Conservation (phyloP, 2,329 filamentous ascomycete genomes). For the Alternaria sp. region DNA sequence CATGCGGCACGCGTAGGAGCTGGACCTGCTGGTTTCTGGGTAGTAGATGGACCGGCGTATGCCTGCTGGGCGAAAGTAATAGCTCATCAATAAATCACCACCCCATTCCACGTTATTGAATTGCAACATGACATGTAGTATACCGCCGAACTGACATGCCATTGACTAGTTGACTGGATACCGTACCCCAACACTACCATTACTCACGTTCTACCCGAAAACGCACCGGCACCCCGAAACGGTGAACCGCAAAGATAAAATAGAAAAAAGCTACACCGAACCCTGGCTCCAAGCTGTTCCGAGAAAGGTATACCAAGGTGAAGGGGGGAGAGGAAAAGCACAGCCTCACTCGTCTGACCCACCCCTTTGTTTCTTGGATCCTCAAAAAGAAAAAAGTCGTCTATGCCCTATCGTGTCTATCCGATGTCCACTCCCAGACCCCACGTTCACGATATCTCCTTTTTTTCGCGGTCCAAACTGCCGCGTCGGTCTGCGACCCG, state of each 20-base stretch:
- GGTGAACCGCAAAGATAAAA: not conserved
- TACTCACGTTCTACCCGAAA: not conserved
- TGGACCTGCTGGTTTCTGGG: conserved; percentile 6
- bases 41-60: conserved; percentile 10
- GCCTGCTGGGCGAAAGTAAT: conserved; percentile 4
- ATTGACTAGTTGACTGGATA: not conserved
- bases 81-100: conserved; percentile 13
- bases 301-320: not conserved
- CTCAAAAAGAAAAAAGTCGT: not conserved
- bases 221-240: not conserved
- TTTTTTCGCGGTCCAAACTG: not conserved
- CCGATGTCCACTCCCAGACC: no score
- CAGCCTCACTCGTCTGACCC: not conserved
- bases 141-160: not conserved
- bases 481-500: not conserved
- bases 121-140: not conserved
- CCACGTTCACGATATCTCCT: not conserved
- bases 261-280: not conserved
- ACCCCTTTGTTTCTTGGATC: not conserved
- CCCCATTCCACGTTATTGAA: not conserved
- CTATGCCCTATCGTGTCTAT: no score
- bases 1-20: conserved; percentile 8
- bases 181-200: not conserved
- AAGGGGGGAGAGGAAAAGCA: not conserved
- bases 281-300: not conserved